phyloP scores from a whole-genome alignment of 768 basidiomycete species.

The Gloeostereum incarnatum region DNA sequence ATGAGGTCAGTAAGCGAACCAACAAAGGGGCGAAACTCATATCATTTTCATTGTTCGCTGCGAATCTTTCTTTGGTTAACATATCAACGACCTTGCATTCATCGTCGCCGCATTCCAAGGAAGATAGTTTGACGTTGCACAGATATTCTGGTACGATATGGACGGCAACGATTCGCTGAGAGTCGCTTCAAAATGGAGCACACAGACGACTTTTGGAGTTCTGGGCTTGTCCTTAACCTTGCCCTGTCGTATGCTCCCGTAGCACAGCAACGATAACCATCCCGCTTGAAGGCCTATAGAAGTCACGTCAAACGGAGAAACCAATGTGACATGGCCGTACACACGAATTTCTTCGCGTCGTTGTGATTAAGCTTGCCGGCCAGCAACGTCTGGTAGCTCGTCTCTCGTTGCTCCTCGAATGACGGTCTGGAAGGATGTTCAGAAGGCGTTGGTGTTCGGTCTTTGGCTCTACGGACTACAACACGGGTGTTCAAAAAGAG shows the following conservation, averaged over 20 bases:
- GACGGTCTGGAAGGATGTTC: background rate
- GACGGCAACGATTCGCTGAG: background rate
- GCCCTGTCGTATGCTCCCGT: conserved; percentile 5
- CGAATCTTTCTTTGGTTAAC: too few species aligned
- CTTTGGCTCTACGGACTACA: background rate
- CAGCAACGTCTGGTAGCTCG: background rate
- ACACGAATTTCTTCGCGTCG: background rate
- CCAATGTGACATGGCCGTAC: background rate
- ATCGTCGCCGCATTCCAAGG: conserved; percentile 10
- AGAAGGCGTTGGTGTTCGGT: background rate
- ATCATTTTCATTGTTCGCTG: conserved; percentile 1
- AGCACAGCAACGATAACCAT: conserved; percentile 13
- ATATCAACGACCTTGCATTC: conserved; percentile 12
- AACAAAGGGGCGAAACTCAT: background rate
- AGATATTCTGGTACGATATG: conserved; percentile 3
- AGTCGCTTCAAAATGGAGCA: too few species aligned
- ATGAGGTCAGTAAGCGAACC: too few species aligned
- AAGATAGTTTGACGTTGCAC: conserved; percentile 1
- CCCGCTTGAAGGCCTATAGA: conserved; percentile 13
- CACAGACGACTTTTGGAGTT: background rate
- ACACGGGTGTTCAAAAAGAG: background rate
- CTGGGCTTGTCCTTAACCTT: background rate
- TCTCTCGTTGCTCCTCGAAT: background rate
- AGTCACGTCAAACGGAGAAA: background rate
- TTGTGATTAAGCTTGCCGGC: background rate